Percentiles rank a stretch among this genome's conserved stretches.
phyloP scores from a whole-genome alignment of 1,284 basidiomycete genomes.

The Cryptococcus sp. region DNA sequence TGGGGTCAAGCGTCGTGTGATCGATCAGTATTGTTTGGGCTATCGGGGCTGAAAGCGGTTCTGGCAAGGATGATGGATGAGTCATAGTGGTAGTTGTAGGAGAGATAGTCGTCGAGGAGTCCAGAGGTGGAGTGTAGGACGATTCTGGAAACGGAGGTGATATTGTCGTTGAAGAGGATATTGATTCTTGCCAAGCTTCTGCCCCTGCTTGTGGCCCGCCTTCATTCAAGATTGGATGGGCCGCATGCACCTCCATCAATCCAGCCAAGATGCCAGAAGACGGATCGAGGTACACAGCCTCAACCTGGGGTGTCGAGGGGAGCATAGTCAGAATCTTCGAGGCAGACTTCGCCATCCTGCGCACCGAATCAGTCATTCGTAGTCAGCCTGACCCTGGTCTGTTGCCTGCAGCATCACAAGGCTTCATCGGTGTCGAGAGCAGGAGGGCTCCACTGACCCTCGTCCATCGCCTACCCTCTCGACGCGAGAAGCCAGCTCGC shows the following conservation, averaged over 20 bases:
- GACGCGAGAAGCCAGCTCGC: constrained; percentile 22
- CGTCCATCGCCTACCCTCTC: constrained; percentile 30
- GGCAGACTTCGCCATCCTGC: constrained; percentile 51
- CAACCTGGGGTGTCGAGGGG: constrained; percentile 55
- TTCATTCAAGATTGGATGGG: constrained; percentile 4
- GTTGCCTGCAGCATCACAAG: too few species aligned
- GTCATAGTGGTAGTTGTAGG: not conserved
- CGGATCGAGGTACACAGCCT: constrained; percentile 52
- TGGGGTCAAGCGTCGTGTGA: constrained; percentile 50
- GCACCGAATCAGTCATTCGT: not conserved
- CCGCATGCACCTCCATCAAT: constrained; percentile 11
- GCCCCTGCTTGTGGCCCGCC: not conserved
- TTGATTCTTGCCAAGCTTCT: not conserved
- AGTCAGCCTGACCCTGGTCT: not conserved
- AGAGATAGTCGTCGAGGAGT: constrained; percentile 5
- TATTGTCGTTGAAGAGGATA: not conserved
- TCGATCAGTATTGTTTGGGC: constrained; percentile 49
- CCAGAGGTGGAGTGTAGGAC: not conserved
- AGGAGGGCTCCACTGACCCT: constrained; percentile 39
- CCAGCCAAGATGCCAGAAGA: constrained; percentile 31
- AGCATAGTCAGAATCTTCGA: constrained; percentile 57
- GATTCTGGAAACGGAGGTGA: not conserved
- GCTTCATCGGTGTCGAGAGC: too few species aligned
- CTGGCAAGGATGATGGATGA: not conserved
- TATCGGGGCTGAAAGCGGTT: not conserved